Percentiles rank a stretch among this genome's conserved stretches.
phyloP scores from a whole-genome alignment of 768 basidiomycete species.

The Leccinum variicolor region DNA sequence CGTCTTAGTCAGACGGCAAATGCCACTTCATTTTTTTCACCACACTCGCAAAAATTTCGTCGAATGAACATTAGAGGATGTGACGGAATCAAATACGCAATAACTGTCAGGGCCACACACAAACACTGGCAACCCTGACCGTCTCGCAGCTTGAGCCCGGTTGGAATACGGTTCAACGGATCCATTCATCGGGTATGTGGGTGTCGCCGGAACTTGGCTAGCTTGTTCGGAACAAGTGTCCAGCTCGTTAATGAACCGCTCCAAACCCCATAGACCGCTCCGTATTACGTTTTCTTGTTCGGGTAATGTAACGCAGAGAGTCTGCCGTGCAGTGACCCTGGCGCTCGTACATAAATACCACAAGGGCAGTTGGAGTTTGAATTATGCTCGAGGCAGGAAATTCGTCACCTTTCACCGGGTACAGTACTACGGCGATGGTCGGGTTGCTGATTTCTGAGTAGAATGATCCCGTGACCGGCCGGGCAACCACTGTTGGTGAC shows the following conservation, averaged over 20 bases:
- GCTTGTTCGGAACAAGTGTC: not conserved
- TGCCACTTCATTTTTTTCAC: slow-evolving; percentile 17
- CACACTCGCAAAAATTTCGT: too few relatives aligned
- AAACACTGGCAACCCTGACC: not conserved
- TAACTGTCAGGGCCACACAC: not conserved
- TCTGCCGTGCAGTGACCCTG: not conserved
- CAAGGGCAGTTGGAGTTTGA: not conserved
- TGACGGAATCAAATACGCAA: not conserved
- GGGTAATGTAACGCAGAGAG: not conserved
- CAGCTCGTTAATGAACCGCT: not conserved
- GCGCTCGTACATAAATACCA: not conserved
- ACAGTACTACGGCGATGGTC: too few relatives aligned
- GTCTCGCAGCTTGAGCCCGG: not conserved
- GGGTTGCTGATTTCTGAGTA: not conserved
- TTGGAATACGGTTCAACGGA: too few relatives aligned
- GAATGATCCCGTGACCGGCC: not conserved
- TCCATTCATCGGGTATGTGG: not conserved
- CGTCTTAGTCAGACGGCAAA: slow-evolving; percentile 32
- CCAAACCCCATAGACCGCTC: not conserved
- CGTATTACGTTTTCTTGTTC: not conserved
- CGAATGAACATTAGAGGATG: not conserved
- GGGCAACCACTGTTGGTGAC: not conserved
- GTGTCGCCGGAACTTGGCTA: not conserved
- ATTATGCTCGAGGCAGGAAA: not conserved
- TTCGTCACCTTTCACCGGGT: too few relatives aligned